phyloP scores from a whole-genome alignment of 345 rosid species.

The Arabidopsis suecica region DNA sequence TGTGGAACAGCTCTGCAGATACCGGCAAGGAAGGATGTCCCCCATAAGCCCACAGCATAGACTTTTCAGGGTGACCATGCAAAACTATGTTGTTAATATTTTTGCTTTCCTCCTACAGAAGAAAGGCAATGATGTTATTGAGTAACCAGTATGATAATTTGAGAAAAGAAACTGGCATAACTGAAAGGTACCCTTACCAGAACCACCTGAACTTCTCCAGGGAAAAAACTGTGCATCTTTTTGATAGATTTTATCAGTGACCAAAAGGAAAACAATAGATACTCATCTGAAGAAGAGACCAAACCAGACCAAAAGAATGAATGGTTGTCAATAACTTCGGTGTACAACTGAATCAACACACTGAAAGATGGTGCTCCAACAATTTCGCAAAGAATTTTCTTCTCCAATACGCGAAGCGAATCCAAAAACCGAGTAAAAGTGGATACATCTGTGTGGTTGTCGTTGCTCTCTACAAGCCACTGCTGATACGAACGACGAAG shows the following conservation, averaged over 20 bases:
- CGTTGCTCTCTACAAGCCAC: constrained; percentile 67
- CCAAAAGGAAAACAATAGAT: constrained; percentile 60
- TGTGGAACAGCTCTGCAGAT: constrained; percentile 56
- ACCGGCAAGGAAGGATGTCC: constrained; percentile 87
- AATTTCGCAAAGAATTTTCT: constrained; percentile 55
- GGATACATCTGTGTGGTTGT: constrained; percentile 48
- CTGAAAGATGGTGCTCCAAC: constrained; percentile 59
- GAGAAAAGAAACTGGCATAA: constrained; percentile 8
- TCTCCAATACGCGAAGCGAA: constrained; percentile 66
- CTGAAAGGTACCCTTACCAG: constrained; percentile 56
- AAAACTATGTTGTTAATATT: constrained; percentile 54
- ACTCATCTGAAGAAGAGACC: constrained; percentile 55
- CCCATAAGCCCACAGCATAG: constrained; percentile 87
- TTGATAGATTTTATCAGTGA: constrained; percentile 66
- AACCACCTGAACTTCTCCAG: constrained; percentile 54
- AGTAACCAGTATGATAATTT: constrained; percentile 10
- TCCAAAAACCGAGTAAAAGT: constrained; percentile 54
- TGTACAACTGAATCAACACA: constrained; percentile 55
- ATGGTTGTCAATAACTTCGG: constrained; percentile 69
- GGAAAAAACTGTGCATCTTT: constrained; percentile 58
- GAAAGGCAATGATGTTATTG: constrained; percentile 36
- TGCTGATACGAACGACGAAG: constrained; percentile 72
- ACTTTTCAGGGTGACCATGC: constrained; percentile 56
- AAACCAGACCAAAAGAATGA: constrained; percentile 69
- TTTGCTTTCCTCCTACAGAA: constrained; percentile 56